Base-by-base conservation (phyloP, 768 basidiomycete species). In the Rickenella mellea region DNA sequence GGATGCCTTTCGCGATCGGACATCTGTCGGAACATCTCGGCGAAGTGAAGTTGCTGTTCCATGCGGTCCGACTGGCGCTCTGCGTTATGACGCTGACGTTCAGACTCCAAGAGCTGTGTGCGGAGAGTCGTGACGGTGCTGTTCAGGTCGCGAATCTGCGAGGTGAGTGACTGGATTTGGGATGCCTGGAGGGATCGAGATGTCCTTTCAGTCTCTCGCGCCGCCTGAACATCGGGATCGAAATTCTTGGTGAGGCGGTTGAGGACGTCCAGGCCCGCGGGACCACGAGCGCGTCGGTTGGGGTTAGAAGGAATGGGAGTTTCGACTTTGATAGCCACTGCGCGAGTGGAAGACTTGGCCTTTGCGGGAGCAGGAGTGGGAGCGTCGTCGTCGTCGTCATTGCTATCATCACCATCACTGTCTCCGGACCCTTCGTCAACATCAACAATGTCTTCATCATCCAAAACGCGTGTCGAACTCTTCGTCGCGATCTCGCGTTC, bases 401-500 rank as follows among this genome's bases (percentile, higher is more conserved):
- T 4, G 24, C 11, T 19, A 4, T 6, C 41, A 11, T 40, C 39
- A n/a, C 43, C 47, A 14, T 27, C 28, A 11, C 25, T 33, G 21
- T 14, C 24, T 14, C 30, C 38, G 32, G 12, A n/a, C n/a, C n/a
- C n/a, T n/a, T n/a, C 19, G 8, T 9, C n/a, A 1, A 6, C 19
- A 33, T 51, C 41, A 19, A 44, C 39, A 11, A 44, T 48, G 9
- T 59, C 50, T 2, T 43, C 38, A 39, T 61, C 54, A 25, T 51
- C 43, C 15, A 61, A 35, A 17, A 54, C 43, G 0, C 48, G 27
- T 5, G 55, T 53, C 6, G 48, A 51, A 21, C 48, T 51, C n/a
- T 42, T 41, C 28, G 58, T 51, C 20, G 48, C 52, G 22, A 63
- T 60, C 3, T 51, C 40, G 7, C 48, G 26, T 14, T 61, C 54